Evolutionary conservation across 2,329 filamentous ascomycete genomes (phyloP), one percentile per base, ranked within the genome.

Genomic region (Epichloe glyceriae): DNA sequence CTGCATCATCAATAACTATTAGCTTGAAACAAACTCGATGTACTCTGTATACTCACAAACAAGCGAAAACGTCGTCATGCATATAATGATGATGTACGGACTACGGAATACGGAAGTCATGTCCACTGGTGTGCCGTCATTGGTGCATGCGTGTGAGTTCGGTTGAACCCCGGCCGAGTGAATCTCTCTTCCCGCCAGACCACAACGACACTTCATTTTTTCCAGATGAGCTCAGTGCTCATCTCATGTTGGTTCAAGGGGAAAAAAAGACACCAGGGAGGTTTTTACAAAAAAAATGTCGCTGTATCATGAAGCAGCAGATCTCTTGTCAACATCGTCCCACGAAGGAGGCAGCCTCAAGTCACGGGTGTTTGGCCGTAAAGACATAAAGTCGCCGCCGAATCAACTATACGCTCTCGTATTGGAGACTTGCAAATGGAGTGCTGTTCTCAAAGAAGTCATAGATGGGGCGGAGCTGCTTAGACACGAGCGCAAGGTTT

Each of bases 371-470:
- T 97, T 93, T 66, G 73, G 75, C 52, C 83, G 82, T 54, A 85
- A 85, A 59, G 73, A 75, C 7, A 69, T 88, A 57, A 95, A 91
- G 62, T 89, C 86, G 15, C 78, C 84, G 3, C 84, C 85, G 0
- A 83, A 83, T 11, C 87, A 94, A 63, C 73, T 97, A 7, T 97
- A 93, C 64, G 93, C 93, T 8, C 73, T 98, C 37, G 85, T 89
- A 20, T 78, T 85, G 20, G 90, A 97, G 67, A 82, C 87, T 1
- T 83, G 85, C 58, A 97, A 95, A 80, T 96, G 91, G 88, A 93
- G 90, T 59, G 65, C 73, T 3, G 75, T 96, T 3, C 70, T 98
- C 46, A 88, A 88, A 61, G 89, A 95, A 61, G 84, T 96, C n/a
- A 80, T 98, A 61, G 88, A 96, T 58, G 80, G 77, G 56, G 78